These are phyloP conservation scores for Ceratobasidium sp. DNA, from an alignment of 1,284 basidiomycete genomes.

Conservation along the genomic window DNA sequence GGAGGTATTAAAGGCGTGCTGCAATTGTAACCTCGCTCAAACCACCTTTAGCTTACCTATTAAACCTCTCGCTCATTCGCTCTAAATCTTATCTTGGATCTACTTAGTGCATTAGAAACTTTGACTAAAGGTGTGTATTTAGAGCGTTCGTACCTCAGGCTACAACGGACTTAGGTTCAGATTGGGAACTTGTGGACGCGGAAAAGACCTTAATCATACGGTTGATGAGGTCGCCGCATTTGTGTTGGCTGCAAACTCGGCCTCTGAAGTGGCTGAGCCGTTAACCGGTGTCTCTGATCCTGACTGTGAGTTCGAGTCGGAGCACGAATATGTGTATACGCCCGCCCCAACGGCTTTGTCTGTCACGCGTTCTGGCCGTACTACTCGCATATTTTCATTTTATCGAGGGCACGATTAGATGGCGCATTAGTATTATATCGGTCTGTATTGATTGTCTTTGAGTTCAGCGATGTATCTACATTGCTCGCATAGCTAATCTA, in stretches of 20 bases:
- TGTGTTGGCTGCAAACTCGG: constrained; percentile 12
- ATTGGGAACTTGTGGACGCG: too few relatives aligned
- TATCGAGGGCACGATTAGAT: background rate
- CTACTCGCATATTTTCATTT: background rate
- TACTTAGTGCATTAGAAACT: too few relatives aligned
- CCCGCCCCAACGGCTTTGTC: background rate
- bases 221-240: constrained; percentile 9
- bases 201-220: constrained; percentile 9
- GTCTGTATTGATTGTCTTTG: background rate
- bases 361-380: constrained; percentile 11
- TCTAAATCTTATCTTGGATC: too few relatives aligned
- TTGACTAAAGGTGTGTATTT: too few relatives aligned
- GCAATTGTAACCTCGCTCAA: too few relatives aligned
- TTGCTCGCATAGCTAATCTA: background rate
- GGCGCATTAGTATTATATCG: background rate
- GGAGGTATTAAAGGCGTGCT: too few relatives aligned
- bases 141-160: too few relatives aligned
- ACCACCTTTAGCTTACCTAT: too few relatives aligned
- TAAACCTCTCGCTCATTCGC: too few relatives aligned
- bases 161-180: too few relatives aligned
- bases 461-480: background rate
- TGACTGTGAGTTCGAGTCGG: background rate
- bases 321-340: too few relatives aligned
- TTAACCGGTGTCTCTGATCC: background rate
- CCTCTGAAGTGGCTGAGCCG: background rate